Percentiles rank a stretch among this genome's conserved stretches.
phyloP scores from a whole-genome alignment of 2,329 filamentous ascomycete genomes.

The Fusarium sp. region DNA sequence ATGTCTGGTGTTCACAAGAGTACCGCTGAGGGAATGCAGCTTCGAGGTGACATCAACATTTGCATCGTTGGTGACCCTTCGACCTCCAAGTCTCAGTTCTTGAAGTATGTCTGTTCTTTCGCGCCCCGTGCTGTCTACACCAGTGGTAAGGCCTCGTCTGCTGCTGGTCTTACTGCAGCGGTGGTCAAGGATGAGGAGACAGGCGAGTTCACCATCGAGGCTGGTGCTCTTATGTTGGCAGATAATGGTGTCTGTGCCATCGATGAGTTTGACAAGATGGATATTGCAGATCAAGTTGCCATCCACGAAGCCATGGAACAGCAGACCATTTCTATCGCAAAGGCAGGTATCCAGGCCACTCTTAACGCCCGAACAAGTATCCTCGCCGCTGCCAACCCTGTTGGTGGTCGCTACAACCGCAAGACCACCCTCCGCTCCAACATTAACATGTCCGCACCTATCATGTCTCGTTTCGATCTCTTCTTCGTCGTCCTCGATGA shows the following conservation, averaged over 20 bases:
- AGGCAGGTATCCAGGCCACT: slow-evolving; percentile 97
- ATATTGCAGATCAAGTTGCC: slow-evolving; percentile 94
- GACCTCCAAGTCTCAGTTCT: slow-evolving; percentile 96
- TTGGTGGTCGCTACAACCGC: slow-evolving; percentile 96
- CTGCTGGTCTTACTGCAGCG: slow-evolving; percentile 95
- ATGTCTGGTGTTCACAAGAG: slow-evolving; percentile 96
- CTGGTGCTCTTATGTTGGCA: slow-evolving; percentile 96
- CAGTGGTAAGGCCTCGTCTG: slow-evolving; percentile 96
- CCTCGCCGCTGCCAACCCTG: slow-evolving; percentile 94
- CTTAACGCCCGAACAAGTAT: slow-evolving; percentile 96
- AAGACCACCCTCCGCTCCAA: slow-evolving; percentile 94
- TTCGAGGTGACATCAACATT: slow-evolving; percentile 98
- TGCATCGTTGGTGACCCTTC: slow-evolving; percentile 98
- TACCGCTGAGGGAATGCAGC: slow-evolving; percentile 92
- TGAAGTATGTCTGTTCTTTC: slow-evolving; percentile 98
- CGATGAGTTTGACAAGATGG: slow-evolving; percentile 99
- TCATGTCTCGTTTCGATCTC: slow-evolving; percentile 99
- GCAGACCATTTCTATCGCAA: slow-evolving; percentile 98
- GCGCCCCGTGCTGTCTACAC: slow-evolving; percentile 98
- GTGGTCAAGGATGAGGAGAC: slow-evolving; percentile 99
- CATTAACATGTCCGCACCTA: slow-evolving; percentile 98
- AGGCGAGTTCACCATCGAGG: slow-evolving; percentile 98
- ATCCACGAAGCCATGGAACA: slow-evolving; percentile 99
- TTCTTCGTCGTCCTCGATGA: slow-evolving; percentile 99
- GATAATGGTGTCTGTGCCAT: slow-evolving; percentile 98